These are phyloP conservation scores for Jaltomata sinuosa DNA, from an alignment of 257 asterid genomes.

Conservation along the genomic window DNA sequence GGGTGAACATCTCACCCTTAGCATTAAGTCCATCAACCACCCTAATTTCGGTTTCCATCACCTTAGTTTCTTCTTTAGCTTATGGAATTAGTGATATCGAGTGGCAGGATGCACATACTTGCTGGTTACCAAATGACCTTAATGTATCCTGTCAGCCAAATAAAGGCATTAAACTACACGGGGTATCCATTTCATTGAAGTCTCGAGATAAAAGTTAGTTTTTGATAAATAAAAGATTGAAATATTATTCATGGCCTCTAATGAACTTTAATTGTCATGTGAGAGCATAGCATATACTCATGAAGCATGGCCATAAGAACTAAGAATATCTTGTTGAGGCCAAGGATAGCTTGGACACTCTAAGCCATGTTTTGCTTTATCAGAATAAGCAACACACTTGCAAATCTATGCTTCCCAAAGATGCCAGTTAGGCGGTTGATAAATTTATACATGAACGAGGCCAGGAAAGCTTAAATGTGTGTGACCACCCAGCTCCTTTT, in stretches of 20 bases:
- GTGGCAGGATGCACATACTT: conserved; percentile 68
- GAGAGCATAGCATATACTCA: neutral
- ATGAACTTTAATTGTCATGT: neutral
- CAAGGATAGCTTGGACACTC: conserved; percentile 49
- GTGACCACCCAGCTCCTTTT: too few relatives aligned
- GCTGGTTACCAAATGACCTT: conserved; percentile 55
- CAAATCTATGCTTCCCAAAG: conserved; percentile 8
- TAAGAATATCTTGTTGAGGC: conserved; percentile 50
- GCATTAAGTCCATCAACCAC: conserved; percentile 68
- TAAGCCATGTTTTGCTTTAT: conserved; percentile 52
- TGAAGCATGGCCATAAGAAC: conserved; percentile 37
- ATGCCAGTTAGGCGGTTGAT: neutral
- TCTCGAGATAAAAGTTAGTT: neutral
- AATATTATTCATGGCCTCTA: neutral
- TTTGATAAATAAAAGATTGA: neutral
- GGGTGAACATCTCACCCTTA: conserved; percentile 68
- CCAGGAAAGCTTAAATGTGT: too few relatives aligned
- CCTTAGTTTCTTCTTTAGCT: conserved; percentile 63
- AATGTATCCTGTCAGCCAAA: conserved; percentile 34
- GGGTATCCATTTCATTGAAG: neutral
- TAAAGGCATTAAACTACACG: neutral
- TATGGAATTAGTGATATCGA: conserved; percentile 16
- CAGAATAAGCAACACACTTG: conserved; percentile 34
- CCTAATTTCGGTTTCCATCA: conserved; percentile 64
- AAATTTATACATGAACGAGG: too few relatives aligned